Evolutionary conservation across 2,329 filamentous ascomycete species (phyloP).

Genomic region (Stagonosporopsis tanaceti): DNA sequence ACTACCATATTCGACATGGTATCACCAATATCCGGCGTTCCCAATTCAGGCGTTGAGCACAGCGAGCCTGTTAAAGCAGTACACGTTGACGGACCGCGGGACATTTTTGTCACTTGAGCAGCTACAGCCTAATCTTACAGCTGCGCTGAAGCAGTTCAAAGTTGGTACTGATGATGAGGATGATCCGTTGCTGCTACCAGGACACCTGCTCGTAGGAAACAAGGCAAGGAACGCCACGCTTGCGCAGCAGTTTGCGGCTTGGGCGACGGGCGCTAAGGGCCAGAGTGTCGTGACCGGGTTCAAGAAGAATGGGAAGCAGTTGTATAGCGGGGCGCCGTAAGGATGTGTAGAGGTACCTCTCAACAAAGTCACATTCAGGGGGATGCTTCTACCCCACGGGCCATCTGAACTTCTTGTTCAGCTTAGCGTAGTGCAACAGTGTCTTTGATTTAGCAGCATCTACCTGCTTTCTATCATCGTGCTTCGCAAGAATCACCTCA

Average conservation of each 20-base stretch:
- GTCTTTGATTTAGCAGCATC: too few species aligned
- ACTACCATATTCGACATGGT: slow-evolving; percentile 56
- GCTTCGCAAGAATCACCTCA: too few species aligned
- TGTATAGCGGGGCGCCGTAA: slow-evolving; percentile 50
- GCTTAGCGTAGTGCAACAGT: not conserved
- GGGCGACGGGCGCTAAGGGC: slow-evolving; percentile 49
- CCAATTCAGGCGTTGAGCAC: slow-evolving; percentile 56
- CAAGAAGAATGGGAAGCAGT: slow-evolving; percentile 49
- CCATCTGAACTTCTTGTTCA: not conserved
- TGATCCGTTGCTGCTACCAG: slow-evolving; percentile 56
- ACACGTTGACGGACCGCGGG: slow-evolving; percentile 58
- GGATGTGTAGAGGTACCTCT: not conserved
- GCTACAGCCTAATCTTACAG: slow-evolving; percentile 36
- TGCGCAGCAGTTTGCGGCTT: slow-evolving; percentile 51
- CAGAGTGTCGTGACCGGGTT: slow-evolving; percentile 51
- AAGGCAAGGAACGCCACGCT: slow-evolving; percentile 46
- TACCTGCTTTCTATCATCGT: too few species aligned
- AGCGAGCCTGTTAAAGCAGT: slow-evolving; percentile 54
- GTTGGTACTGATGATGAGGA: slow-evolving; percentile 46
- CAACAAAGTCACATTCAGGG: not conserved
- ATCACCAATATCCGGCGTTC: slow-evolving; percentile 57
- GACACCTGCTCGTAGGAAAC: slow-evolving; percentile 52
- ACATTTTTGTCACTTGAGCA: slow-evolving; percentile 53
- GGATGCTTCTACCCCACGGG: not conserved
- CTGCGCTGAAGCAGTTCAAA: slow-evolving; percentile 50